Base-by-base conservation (phyloP, 2,329 filamentous ascomycete species). In the Coniochaeta sp. region DNA sequence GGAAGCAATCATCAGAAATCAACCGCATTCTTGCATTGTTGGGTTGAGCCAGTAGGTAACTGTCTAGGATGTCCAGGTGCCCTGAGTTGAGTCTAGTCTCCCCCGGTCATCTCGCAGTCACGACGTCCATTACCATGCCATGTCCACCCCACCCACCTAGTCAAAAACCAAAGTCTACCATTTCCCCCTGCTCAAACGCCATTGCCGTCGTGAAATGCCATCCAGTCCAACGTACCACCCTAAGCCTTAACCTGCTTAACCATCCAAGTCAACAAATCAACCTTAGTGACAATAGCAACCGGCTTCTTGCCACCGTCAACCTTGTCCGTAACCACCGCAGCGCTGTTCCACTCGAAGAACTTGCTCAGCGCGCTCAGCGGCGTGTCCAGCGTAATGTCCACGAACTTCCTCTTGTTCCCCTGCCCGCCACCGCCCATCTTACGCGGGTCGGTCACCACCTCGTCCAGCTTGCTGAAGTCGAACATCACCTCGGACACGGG, bases 281-380 rank as follows among this genome's bases (percentile, higher is more conserved):
- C 94, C 79, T 99, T 99, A 28, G 94, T 97, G 7, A 95, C 91
- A 8, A 99, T 83, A 7, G 90, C 94, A 48, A 94, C 76, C 1
- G 95, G 91, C 75, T 89, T 95, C 51, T 82, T 67, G n/a, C 63
- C 80, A 54, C 75, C 71, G 52, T 71, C 71, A 12, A 74, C 73
- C 59, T 81, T 78, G 68, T 97, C 91, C 0, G 92, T 99, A 3
- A 99, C 90, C 48, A 99, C 84, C 0, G 94, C 94, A 0, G 94
- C 92, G 60, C 88, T 94, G 71, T 99, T 97, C 91, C 94, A 97
- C 72, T 97, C 91, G 58, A 97, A 90, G 72, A 99, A 99, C 63
- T 88, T 85, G 74, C 90, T 92, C 51, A 99, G 77, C 42, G 87
- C 85, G 46, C 80, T 82, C 33, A 99, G 77, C 3, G 87, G 87